phyloP scores from a whole-genome alignment of 164 flowering plant genomes.

The Magnolia sinica region DNA sequence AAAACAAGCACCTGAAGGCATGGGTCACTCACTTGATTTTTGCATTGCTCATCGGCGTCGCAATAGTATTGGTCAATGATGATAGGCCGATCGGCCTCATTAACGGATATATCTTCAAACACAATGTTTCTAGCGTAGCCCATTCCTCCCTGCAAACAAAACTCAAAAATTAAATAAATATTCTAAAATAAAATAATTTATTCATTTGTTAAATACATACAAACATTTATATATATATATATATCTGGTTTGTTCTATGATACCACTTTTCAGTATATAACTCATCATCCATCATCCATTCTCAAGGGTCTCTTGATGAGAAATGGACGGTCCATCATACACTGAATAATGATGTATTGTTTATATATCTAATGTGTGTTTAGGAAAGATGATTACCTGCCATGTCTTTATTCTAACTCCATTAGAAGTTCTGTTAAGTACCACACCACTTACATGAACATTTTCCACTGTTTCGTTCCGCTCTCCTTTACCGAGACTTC shows the following conservation, averaged over 20 bases:
- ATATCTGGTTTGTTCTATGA: background rate
- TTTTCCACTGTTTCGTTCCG: constrained; percentile 8
- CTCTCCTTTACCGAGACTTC: constrained; percentile 26
- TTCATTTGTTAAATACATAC: background rate
- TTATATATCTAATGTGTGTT: too few relatives aligned
- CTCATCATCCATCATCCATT: background rate
- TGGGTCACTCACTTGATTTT: constrained; percentile 7
- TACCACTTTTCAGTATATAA: background rate
- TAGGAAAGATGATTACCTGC: constrained; percentile 32
- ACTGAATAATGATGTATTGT: background rate
- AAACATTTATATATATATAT: background rate
- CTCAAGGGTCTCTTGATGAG: background rate
- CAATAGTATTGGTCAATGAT: constrained; percentile 35
- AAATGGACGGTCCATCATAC: background rate
- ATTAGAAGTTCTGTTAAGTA: constrained; percentile 21
- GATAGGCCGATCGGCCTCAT: constrained; percentile 15
- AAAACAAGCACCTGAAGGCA: background rate
- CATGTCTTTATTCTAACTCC: constrained; percentile 51
- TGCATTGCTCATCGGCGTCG: constrained; percentile 9
- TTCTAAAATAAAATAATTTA: background rate
- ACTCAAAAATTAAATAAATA: background rate
- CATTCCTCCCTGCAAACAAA: constrained; percentile 23
- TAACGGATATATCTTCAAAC: constrained; percentile 14
- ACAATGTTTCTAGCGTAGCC: constrained; percentile 23
- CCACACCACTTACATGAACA: constrained; percentile 15